phyloP scores from a whole-genome alignment of 768 basidiomycete species.

The Hypsizygus marmoreus region DNA sequence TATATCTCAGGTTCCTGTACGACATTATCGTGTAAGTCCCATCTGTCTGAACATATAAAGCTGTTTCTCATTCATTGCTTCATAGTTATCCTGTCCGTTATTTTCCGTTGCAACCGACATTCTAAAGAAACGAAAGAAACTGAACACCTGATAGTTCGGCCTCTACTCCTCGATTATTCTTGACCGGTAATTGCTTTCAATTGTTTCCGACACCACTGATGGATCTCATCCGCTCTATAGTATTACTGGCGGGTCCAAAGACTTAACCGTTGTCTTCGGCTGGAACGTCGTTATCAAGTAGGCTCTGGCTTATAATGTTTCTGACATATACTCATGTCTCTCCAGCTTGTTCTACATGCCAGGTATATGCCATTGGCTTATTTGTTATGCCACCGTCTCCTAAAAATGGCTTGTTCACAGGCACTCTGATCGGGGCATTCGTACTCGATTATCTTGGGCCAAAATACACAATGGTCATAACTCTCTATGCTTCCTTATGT shows the following conservation, averaged over 20 bases:
- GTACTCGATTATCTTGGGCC: conserved; percentile 76
- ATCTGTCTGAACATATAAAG: background rate
- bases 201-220: background rate
- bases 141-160: conserved; percentile 55
- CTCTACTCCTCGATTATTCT: conserved; percentile 81
- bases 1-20: conserved; percentile 61
- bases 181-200: conserved; percentile 44
- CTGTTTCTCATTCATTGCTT: conserved; percentile 1
- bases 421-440: conserved; percentile 73
- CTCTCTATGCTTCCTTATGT: background rate
- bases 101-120: background rate
- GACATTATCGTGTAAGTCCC: conserved; percentile 73
- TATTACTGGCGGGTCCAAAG: conserved; percentile 53
- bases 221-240: conserved; percentile 34
- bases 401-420: conserved; percentile 46
- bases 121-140: too few species aligned
- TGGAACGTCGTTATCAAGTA: conserved; percentile 89
- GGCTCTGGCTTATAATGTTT: conserved; percentile 16
- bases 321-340: conserved; percentile 3
- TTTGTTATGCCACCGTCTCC: background rate
- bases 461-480: conserved; percentile 68
- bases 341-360: conserved; percentile 42
- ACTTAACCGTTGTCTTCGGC: conserved; percentile 69
- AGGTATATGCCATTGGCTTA: conserved; percentile 21
- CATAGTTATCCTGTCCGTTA: conserved; percentile 62